Evolutionary conservation across 2,329 filamentous ascomycete genomes (phyloP).

Genomic region (Aspergillus intermedius): DNA sequence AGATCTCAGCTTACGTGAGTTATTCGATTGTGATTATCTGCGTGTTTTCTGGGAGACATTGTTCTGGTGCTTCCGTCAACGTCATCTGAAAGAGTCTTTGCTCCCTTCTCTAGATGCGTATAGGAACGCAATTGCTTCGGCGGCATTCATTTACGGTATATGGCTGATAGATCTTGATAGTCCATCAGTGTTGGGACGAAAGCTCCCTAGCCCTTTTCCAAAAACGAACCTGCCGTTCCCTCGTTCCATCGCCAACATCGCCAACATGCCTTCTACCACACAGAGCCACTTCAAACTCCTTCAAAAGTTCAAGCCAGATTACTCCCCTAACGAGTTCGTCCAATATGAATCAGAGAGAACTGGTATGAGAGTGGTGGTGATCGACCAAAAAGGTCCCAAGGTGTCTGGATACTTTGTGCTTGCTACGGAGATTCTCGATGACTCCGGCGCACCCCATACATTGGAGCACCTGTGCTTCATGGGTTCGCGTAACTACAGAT

Average conservation of each 20-base stretch:
- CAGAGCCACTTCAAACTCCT: slow-evolving; percentile 68
- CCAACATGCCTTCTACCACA: slow-evolving; percentile 51
- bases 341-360: slow-evolving; percentile 95
- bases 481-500: slow-evolving; percentile 88
- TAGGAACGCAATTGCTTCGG: slow-evolving; percentile 4
- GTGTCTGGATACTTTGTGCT: slow-evolving; percentile 90
- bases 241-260: slow-evolving; percentile 40
- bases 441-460: slow-evolving; percentile 85
- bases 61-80: not conserved
- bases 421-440: slow-evolving; percentile 94
- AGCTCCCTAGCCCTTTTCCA: slow-evolving; percentile 11
- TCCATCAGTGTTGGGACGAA: slow-evolving; percentile 13
- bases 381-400: slow-evolving; percentile 90
- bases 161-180: slow-evolving; percentile 16
- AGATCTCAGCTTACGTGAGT: slow-evolving; percentile 26
- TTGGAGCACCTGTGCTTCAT: slow-evolving; percentile 79
- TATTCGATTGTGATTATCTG: not conserved
- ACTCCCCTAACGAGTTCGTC: slow-evolving; percentile 78
- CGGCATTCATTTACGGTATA: not conserved
- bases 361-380: slow-evolving; percentile 88
- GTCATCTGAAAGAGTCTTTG: slow-evolving; percentile 9
- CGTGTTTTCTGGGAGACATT: not conserved
- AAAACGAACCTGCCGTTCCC: slow-evolving; percentile 5
- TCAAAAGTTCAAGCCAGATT: slow-evolving; percentile 81
- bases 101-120: not conserved